A percentile compares a stretch with the other conserved stretches of the same genome.
Evolutionary conservation across 768 basidiomycete species (phyloP).

Genomic region (Strobilomyces dryophilus): DNA sequence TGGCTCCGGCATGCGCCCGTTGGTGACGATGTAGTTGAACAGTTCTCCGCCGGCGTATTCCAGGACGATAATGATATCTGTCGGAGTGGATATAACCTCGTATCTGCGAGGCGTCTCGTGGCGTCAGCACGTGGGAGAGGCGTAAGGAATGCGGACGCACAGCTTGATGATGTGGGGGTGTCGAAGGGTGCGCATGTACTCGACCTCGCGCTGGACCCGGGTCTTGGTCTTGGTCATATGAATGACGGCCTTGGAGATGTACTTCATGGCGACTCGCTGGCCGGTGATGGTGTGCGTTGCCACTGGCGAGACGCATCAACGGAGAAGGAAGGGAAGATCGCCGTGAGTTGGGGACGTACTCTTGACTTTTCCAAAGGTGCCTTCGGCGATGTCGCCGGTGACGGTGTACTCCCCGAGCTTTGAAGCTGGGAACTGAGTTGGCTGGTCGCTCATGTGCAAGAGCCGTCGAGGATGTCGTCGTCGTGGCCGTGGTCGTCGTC

Average conservation of each 20-base stretch:
- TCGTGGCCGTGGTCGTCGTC: neutral
- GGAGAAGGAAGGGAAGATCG: conserved; percentile 14
- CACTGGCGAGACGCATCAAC: conserved; percentile 10
- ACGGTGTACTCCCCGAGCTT: conserved; percentile 92
- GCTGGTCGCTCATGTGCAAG: conserved; percentile 26
- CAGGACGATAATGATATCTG: conserved; percentile 97
- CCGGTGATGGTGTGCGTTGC: conserved; percentile 93
- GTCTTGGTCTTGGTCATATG: conserved; percentile 88
- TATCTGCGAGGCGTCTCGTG: conserved; percentile 41
- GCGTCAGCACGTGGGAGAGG: neutral
- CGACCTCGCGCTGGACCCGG: conserved; percentile 90
- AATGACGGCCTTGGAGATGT: conserved; percentile 92
- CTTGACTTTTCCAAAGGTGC: conserved; percentile 99
- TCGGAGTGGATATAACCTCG: conserved; percentile 88
- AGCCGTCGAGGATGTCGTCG: conserved; percentile 11
- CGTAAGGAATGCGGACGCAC: conserved; percentile 35
- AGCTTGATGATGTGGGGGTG: conserved; percentile 99
- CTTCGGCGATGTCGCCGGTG: conserved; percentile 85
- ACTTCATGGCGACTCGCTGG: conserved; percentile 97
- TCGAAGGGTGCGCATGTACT: conserved; percentile 90
- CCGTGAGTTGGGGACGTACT: conserved; percentile 51
- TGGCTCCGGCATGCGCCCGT: conserved; percentile 86
- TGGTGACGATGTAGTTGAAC: conserved; percentile 96
- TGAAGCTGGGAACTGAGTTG: conserved; percentile 46
- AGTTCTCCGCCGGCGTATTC: conserved; percentile 96